Percentiles rank a stretch among this genome's conserved stretches.
These are phyloP conservation scores for Paramecium biaurelia DNA, from an alignment of 73 alveolate species.

Conservation along the genomic window DNA sequence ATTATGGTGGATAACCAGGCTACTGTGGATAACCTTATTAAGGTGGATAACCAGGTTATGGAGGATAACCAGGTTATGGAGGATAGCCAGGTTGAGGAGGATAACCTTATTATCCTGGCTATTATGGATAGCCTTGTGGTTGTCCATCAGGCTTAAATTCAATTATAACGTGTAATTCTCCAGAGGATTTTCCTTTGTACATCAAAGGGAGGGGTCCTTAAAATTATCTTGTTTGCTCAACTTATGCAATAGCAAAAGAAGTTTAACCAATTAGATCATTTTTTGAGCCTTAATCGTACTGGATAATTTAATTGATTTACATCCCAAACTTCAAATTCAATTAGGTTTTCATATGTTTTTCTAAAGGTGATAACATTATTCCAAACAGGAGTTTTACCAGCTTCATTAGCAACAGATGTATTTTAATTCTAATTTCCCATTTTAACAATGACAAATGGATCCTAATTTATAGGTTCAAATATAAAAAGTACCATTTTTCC, in stretches of 20 bases:
- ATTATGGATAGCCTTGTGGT: background rate
- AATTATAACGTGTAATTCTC: background rate
- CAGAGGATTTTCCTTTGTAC: background rate
- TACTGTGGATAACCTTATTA: background rate
- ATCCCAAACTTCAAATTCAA: constrained; percentile 2
- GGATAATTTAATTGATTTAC: background rate
- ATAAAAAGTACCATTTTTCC: background rate
- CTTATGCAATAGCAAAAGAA: background rate
- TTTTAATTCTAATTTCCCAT: background rate
- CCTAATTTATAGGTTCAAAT: background rate
- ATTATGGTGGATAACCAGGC: background rate
- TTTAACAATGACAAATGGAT: constrained; percentile 16
- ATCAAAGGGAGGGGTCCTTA: background rate
- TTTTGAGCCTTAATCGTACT: background rate
- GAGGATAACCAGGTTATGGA: background rate
- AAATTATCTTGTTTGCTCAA: background rate
- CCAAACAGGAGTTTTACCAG: constrained; percentile 15
- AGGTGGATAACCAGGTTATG: background rate
- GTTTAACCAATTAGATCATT: background rate
- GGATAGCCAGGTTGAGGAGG: no score
- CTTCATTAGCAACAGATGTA: background rate
- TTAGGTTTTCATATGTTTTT: background rate
- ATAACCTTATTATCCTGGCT: background rate
- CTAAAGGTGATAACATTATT: background rate
- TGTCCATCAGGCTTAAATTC: background rate